These are phyloP conservation scores for Anthracocystis walkeri DNA, from an alignment of 1,284 basidiomycete genomes.

Conservation along the genomic window DNA sequence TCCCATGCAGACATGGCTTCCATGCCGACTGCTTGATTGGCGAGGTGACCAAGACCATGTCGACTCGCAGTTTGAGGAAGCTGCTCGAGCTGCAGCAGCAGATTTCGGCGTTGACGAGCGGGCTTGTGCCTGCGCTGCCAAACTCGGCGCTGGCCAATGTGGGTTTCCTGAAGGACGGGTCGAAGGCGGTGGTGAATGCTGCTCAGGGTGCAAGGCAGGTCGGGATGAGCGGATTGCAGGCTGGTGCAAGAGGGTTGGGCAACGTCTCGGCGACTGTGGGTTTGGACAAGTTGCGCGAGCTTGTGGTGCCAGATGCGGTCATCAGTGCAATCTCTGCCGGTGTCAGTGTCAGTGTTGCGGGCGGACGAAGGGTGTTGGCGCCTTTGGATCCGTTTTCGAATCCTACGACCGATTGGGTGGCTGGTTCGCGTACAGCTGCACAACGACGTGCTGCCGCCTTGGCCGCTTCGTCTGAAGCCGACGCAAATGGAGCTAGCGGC, in stretches of 20 bases:
- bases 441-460: conserved; percentile 30
- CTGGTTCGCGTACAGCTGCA: conserved; percentile 44
- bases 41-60: conserved; percentile 63
- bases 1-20: conserved; percentile 92
- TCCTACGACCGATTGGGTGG: conserved; percentile 45
- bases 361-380: conserved; percentile 55
- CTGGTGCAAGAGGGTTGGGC: conserved; percentile 38
- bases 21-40: conserved; percentile 69
- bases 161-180: conserved; percentile 43
- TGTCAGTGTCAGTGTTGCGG: conserved; percentile 60
- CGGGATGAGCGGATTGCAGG: conserved; percentile 33
- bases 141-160: conserved; percentile 34
- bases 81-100: conserved; percentile 64
- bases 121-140: conserved; percentile 42
- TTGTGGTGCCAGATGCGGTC: conserved; percentile 64
- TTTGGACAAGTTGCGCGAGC: conserved; percentile 63
- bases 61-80: conserved; percentile 59
- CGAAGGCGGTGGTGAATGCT: conserved; percentile 31
- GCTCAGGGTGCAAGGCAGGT: conserved; percentile 36
- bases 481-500: not conserved
- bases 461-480: conserved; percentile 11
- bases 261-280: conserved; percentile 44
- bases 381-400: conserved; percentile 63
- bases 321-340: conserved; percentile 65
- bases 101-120: conserved; percentile 41